A percentile compares a stretch with the other conserved stretches of the same genome.
phyloP scores from a whole-genome alignment of 805 yeast species.

The Saturnispora gosingensis region DNA sequence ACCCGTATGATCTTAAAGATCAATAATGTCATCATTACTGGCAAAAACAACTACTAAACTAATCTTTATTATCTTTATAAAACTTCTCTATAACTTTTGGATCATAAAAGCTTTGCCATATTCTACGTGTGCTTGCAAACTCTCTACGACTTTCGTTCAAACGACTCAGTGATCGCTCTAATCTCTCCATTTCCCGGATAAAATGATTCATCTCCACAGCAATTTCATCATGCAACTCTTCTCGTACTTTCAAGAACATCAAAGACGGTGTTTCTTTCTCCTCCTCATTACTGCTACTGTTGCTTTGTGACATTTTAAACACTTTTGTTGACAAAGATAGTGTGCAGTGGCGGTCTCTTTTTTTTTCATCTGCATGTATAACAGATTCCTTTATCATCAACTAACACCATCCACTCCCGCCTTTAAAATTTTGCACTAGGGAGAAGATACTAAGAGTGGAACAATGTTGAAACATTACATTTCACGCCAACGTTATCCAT shows the following conservation, averaged over 20 bases:
- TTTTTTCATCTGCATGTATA: neutral
- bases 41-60: conserved; percentile 24
- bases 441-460: neutral
- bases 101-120: conserved; percentile 20
- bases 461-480: neutral
- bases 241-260: conserved; percentile 9
- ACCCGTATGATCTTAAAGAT: conserved; percentile 97
- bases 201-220: conserved; percentile 8
- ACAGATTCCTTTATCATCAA: neutral
- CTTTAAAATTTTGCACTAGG: neutral
- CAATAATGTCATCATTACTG: conserved; percentile 82
- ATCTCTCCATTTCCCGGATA: conserved; percentile 10
- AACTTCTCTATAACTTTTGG: conserved; percentile 14
- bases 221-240: conserved; percentile 3
- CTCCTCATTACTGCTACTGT: neutral
- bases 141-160: conserved; percentile 5
- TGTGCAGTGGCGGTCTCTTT: neutral
- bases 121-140: conserved; percentile 11
- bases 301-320: neutral
- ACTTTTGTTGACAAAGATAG: neutral
- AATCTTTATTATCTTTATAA: conserved; percentile 8
- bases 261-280: neutral
- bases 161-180: conserved; percentile 7
- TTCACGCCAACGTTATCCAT: neutral
- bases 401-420: neutral